Conservation (phyloP, 148 eudicot genomes). For the Rhododendron ferrugineum region DNA sequence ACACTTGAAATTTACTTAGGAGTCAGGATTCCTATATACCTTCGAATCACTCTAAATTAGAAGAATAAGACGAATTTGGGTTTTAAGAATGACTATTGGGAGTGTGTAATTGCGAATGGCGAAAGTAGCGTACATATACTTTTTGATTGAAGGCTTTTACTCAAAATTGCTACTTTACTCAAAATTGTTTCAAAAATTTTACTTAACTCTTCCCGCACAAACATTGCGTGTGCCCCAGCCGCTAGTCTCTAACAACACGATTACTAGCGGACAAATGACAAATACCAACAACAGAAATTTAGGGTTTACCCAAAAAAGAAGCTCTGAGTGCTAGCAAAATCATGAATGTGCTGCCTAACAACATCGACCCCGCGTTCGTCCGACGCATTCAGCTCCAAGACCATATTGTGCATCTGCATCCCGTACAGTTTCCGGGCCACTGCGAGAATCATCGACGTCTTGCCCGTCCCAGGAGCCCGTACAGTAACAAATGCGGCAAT, state of each 20-base stretch:
- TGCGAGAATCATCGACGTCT: constrained; percentile 85
- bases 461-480: constrained; percentile 97
- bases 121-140: not conserved
- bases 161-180: not conserved
- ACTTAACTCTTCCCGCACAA: not conserved
- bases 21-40: not conserved
- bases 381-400: constrained; percentile 91
- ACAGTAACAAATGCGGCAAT: constrained; percentile 81
- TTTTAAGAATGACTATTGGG: not conserved
- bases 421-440: constrained; percentile 86
- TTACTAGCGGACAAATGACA: not conserved
- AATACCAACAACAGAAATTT: not conserved
- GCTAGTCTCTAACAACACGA: not conserved
- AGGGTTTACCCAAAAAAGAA: constrained; percentile 70
- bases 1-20: not conserved
- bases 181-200: not conserved
- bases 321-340: constrained; percentile 97
- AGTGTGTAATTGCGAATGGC: not conserved
- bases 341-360: no score
- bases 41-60: not conserved
- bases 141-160: not conserved
- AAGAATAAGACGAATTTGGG: not conserved
- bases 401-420: constrained; percentile 77
- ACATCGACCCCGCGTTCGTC: constrained; percentile 96
- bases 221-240: not conserved